Conservation (phyloP, 371 early-diverging fungal genomes). For the Basidiobolus meristosporus region DNA sequence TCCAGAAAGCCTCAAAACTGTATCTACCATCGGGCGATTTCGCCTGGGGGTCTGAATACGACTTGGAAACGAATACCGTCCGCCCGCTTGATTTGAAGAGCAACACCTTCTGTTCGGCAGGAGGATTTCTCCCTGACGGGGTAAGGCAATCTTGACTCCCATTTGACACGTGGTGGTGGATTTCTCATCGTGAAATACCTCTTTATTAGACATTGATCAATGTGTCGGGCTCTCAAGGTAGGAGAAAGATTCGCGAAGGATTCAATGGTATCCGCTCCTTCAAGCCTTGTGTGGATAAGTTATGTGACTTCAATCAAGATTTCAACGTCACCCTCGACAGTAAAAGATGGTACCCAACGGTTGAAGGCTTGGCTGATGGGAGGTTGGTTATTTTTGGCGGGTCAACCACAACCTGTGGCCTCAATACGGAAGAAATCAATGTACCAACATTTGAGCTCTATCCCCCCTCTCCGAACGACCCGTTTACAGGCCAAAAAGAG, state of each 20-base stretch:
- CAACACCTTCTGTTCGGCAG: conserved; percentile 39
- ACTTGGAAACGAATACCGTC: conserved; percentile 20
- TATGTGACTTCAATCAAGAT: background rate
- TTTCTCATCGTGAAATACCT: background rate
- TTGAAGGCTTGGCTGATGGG: conserved; percentile 29
- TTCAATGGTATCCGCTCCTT: conserved; percentile 30
- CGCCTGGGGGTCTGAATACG: conserved; percentile 25
- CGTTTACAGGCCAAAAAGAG: conserved; percentile 3
- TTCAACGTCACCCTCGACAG: conserved; percentile 6
- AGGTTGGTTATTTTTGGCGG: conserved; percentile 33
- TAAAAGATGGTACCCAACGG: conserved; percentile 39
- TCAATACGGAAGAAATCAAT: conserved; percentile 23
- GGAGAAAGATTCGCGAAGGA: conserved; percentile 11
- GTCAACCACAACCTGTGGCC: conserved; percentile 18
- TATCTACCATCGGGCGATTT: conserved; percentile 5
- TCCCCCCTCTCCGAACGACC: conserved; percentile 8
- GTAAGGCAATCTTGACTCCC: background rate
- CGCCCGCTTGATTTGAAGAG: conserved; percentile 20
- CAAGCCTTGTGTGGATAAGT: conserved; percentile 17
- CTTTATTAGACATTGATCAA: background rate
- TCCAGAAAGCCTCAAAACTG: background rate
- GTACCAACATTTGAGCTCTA: conserved; percentile 20
- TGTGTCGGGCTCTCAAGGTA: background rate
- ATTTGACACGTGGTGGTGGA: background rate
- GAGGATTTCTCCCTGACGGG: conserved; percentile 23